Percentiles rank a stretch among this genome's conserved stretches.
These are phyloP conservation scores for Lichtheimia ornata DNA, from an alignment of 371 early-diverging fungal species.

Conservation along the genomic window DNA sequence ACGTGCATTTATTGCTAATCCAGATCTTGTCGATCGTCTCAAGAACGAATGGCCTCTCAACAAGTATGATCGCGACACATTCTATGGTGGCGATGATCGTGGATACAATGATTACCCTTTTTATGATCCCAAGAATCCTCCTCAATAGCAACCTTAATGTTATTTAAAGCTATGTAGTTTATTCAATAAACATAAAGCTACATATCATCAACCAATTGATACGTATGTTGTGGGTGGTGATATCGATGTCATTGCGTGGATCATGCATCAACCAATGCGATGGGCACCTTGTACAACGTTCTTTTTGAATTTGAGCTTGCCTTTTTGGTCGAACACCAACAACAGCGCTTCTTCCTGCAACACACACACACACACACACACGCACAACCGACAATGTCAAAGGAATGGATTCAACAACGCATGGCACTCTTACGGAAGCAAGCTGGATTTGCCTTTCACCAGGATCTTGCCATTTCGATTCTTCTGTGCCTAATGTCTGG, in stretches of 20 bases:
- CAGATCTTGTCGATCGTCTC: conserved; percentile 34
- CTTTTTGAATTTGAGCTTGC: no score
- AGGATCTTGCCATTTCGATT: conserved; percentile 49
- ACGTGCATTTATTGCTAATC: conserved; percentile 39
- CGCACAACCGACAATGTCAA: conserved; percentile 9
- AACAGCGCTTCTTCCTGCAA: no score
- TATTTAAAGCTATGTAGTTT: no score
- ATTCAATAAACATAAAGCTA: no score
- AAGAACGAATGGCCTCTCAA: conserved; percentile 26
- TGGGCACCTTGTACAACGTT: no score
- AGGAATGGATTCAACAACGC: conserved; percentile 50
- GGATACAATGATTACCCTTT: conserved; percentile 38
- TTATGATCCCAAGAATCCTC: conserved; percentile 9
- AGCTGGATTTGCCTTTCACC: conserved; percentile 42
- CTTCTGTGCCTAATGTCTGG: conserved; percentile 46
- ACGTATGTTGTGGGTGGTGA: no score
- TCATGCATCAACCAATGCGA: no score
- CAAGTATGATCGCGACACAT: conserved; percentile 26
- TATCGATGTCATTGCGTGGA: no score
- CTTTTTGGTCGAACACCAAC: no score
- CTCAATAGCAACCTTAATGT: no score
- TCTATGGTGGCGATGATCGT: conserved; percentile 14
- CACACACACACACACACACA: no score
- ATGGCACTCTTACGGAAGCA: conserved; percentile 37
- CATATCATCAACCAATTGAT: no score